These are phyloP conservation scores for Lactifluus volemus DNA, from an alignment of 768 basidiomycete species.

Conservation along the genomic window DNA sequence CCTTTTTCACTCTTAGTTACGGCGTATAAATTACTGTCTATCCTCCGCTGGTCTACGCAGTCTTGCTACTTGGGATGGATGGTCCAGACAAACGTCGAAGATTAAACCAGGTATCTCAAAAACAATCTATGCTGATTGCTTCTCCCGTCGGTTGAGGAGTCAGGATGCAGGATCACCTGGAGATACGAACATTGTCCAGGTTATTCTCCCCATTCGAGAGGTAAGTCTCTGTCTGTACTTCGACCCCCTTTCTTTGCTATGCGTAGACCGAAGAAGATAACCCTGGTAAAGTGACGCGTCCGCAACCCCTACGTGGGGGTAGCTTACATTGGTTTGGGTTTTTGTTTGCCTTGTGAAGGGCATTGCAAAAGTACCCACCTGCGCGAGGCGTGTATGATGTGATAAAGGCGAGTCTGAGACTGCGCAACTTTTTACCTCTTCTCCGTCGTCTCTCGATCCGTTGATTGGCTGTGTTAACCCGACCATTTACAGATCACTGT, in stretches of 20 bases:
- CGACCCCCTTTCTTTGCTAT: slow-evolving; percentile 11
- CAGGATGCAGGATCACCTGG: slow-evolving; percentile 93
- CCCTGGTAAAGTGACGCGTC: slow-evolving; percentile 86
- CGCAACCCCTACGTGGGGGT: slow-evolving; percentile 33
- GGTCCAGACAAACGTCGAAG: slow-evolving; percentile 91
- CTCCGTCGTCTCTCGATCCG: neutral
- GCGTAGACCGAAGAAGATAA: slow-evolving; percentile 58
- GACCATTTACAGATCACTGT: neutral
- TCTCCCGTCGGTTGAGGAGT: slow-evolving; percentile 84
- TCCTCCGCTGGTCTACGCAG: slow-evolving; percentile 38
- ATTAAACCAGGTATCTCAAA: slow-evolving; percentile 57
- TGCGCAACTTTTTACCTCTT: neutral
- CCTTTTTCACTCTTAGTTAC: slow-evolving; percentile 28
- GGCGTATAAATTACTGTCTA: slow-evolving; percentile 81
- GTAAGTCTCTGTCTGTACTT: slow-evolving; percentile 26
- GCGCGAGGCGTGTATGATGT: slow-evolving; percentile 66
- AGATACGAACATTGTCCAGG: slow-evolving; percentile 48
- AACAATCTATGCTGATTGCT: slow-evolving; percentile 91
- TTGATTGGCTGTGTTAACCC: neutral
- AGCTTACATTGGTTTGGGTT: slow-evolving; percentile 20
- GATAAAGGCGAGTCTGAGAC: slow-evolving; percentile 86
- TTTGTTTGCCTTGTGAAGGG: slow-evolving; percentile 1
- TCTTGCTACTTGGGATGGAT: slow-evolving; percentile 44
- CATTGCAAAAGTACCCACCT: slow-evolving; percentile 21
- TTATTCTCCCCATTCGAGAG: slow-evolving; percentile 1